Evolutionary conservation across 2,329 filamentous ascomycete species (phyloP).

Genomic region (Cladophialophora psammophila): DNA sequence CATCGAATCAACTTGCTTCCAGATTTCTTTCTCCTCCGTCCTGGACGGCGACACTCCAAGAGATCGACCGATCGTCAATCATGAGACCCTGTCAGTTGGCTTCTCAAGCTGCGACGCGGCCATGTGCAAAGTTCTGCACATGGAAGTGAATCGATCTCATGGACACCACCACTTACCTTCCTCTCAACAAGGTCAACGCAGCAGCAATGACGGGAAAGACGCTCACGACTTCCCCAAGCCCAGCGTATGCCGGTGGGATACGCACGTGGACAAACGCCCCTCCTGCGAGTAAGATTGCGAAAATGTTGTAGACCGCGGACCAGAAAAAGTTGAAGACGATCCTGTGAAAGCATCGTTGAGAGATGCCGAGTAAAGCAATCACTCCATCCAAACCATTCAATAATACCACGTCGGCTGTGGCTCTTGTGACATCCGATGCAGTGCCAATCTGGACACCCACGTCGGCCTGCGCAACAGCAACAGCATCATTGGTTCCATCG

Average conservation of each 20-base stretch:
- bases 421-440: constrained; percentile 70
- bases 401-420: constrained; percentile 73
- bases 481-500: constrained; percentile 80
- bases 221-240: constrained; percentile 75
- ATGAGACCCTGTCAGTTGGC: too few species aligned
- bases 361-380: constrained; percentile 64
- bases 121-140: too few species aligned
- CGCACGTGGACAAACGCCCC: constrained; percentile 69
- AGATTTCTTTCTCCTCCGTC: too few species aligned
- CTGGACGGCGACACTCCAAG: too few species aligned
- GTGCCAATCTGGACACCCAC: constrained; percentile 73
- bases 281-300: constrained; percentile 70
- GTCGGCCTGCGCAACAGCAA: constrained; percentile 73
- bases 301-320: constrained; percentile 73
- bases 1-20: too few species aligned
- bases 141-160: too few species aligned
- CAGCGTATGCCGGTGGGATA: constrained; percentile 70
- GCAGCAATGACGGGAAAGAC: constrained; percentile 72
- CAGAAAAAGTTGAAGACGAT: constrained; percentile 74
- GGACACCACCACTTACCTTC: constrained; percentile 27
- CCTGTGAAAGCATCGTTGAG: constrained; percentile 52
- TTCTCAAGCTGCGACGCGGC: too few species aligned
- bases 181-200: constrained; percentile 54
- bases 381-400: constrained; percentile 67
- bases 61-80: too few species aligned